These are phyloP conservation scores for Paraphaeosphaeria sporulosa DNA, from an alignment of 2,329 filamentous ascomycete species.

Conservation along the genomic window DNA sequence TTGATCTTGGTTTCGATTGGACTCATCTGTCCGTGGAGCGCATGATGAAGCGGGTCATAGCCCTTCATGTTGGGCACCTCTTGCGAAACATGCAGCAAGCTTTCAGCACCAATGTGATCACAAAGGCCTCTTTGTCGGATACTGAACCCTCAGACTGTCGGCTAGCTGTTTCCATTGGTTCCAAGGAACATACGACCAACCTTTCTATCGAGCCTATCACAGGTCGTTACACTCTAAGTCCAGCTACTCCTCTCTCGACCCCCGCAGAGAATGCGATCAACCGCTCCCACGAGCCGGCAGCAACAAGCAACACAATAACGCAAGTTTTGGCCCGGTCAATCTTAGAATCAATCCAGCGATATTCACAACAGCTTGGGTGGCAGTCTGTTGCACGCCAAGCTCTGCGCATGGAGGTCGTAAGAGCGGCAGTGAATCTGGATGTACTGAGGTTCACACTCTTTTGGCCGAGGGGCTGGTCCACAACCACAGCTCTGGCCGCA, in stretches of 20 bases:
- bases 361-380: conserved; percentile 73
- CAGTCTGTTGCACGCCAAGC: conserved; percentile 48
- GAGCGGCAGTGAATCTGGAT: conserved; percentile 65
- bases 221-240: conserved; percentile 76
- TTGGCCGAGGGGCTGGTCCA: conserved; percentile 73
- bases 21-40: conserved; percentile 74
- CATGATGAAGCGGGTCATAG: conserved; percentile 77
- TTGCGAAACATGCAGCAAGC: conserved; percentile 68
- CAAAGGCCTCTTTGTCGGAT: conserved; percentile 65
- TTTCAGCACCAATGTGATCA: conserved; percentile 63
- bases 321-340: conserved; percentile 68
- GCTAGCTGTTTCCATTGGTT: conserved; percentile 74
- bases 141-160: conserved; percentile 71
- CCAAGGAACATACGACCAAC: conserved; percentile 62
- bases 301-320: conserved; percentile 66
- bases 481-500: conserved; percentile 75
- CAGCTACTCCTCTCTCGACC: conserved; percentile 52
- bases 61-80: conserved; percentile 75
- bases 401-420: conserved; percentile 61
- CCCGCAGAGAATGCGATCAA: conserved; percentile 72
- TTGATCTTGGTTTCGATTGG: conserved; percentile 72
- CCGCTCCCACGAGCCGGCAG: conserved; percentile 62
- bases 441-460: conserved; percentile 74
- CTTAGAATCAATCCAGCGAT: conserved; percentile 67
- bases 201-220: conserved; percentile 79